A percentile compares a stretch with the other conserved stretches of the same genome.
Evolutionary conservation across 75 land plant species (phyloP).

Genomic region (Adiantum capillusveneris): DNA sequence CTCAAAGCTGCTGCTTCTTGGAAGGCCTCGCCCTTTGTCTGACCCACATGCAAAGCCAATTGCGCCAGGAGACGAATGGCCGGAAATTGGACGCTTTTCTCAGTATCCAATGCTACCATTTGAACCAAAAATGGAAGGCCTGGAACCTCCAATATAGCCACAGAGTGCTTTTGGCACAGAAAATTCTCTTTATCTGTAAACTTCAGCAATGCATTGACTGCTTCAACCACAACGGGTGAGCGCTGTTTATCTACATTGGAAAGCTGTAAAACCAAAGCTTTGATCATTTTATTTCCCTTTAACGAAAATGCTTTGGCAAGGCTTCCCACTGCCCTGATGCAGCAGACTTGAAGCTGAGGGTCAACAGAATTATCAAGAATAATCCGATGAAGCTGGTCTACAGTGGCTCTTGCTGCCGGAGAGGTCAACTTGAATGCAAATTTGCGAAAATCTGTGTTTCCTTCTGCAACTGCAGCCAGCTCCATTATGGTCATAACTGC

Average conservation of each 20-base stretch:
- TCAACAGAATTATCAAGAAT: neutral
- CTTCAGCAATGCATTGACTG: neutral
- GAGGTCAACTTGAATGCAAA: neutral
- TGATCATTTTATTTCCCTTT: neutral
- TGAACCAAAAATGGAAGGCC: constrained; percentile 15
- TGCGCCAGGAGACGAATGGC: neutral
- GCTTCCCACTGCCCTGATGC: neutral
- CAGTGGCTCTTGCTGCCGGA: neutral
- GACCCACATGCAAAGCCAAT: neutral
- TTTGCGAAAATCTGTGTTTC: neutral
- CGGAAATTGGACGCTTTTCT: neutral
- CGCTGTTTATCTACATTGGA: neutral
- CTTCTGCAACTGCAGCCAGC: neutral
- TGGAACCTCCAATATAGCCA: neutral
- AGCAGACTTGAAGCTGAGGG: neutral
- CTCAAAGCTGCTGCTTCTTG: neutral
- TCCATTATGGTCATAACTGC: neutral
- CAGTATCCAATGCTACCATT: constrained; percentile 6
- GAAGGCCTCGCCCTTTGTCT: neutral
- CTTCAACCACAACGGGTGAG: neutral
- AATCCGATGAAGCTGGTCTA: neutral
- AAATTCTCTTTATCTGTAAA: neutral
- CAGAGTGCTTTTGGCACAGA: neutral
- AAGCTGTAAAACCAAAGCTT: neutral
- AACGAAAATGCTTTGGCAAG: neutral